Evolutionary conservation across 257 asterid species (phyloP), one percentile per base, ranked within the genome.

Genomic region (Coffea canephora): DNA sequence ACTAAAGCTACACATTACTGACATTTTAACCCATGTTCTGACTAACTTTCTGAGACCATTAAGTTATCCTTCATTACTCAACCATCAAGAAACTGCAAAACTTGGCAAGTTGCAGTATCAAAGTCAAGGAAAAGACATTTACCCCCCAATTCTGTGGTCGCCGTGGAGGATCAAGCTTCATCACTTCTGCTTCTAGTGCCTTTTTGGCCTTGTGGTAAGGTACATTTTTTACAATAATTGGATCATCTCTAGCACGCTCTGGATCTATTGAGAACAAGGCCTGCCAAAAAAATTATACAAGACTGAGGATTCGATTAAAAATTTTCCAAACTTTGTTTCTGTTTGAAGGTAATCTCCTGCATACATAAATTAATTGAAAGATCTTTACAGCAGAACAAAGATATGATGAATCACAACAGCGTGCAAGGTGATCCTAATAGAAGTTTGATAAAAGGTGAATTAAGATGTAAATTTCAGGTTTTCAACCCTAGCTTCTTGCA

Each of bases 231-330:
- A 95, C 94, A 72, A 95, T 49, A 41, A 87, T 85, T 31, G 99
- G 98, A 82, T 95, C 99, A 62, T 95, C 97, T 84, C 88, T 87
- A 34, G 99, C 98, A 79, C 99, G 97, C 27, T 21, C 78, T 10
- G 99, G 99, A 82, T 95, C 99, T 12, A 95, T 85, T 73, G 97
- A 93, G 88, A 93, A 83, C 86, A 95, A 88, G 77, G 94, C 99
- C 99, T 93, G 96, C 46, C 73, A 84, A 84, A 57, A 49, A 52
- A 75, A 25, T 74, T 14, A 21, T 71, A 80, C 83, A 87, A 10
- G 16, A 70, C 36, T 46, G 65, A 41, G 62, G 75, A 73, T 48
- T 61, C 15, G 54, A 45, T 57, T 15, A 43, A 49, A 67, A 2
- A 39, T 43, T n/a, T 57, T 68, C 43, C 21, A 10, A 54, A 16